These are phyloP conservation scores for Prunus mira DNA, from an alignment of 306 rosid species.

Conservation along the genomic window DNA sequence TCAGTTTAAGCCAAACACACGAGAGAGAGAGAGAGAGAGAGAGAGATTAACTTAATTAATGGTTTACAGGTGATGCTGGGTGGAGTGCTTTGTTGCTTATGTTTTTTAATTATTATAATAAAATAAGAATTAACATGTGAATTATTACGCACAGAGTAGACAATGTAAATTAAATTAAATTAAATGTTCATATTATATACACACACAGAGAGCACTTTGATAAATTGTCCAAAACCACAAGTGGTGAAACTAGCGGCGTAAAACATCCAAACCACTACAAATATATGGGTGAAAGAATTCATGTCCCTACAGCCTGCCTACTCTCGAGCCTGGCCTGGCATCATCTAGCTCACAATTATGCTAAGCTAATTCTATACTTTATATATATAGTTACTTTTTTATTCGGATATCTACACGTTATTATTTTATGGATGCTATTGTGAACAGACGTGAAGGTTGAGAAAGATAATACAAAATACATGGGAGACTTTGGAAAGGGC, in stretches of 20 bases:
- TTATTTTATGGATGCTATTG: too few species aligned
- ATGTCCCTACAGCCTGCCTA: background rate
- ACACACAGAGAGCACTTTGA: background rate
- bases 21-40: background rate
- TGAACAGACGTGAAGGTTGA: too few species aligned
- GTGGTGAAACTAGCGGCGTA: conserved; percentile 24
- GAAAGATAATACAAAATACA: too few species aligned
- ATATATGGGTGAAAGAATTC: background rate
- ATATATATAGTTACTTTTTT: too few species aligned
- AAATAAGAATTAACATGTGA: background rate
- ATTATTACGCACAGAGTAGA: background rate
- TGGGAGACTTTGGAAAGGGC: too few species aligned
- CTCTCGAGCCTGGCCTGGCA: too few species aligned
- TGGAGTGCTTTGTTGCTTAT: conserved; percentile 2
- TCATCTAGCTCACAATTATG: too few species aligned
- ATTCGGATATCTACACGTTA: too few species aligned
- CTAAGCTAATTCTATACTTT: too few species aligned
- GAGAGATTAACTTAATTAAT: background rate
- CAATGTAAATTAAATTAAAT: background rate
- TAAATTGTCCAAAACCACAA: conserved; percentile 8
- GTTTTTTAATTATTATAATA: background rate
- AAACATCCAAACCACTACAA: background rate
- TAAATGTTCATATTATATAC: background rate
- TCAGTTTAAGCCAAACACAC: background rate
- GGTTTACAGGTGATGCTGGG: conserved; percentile 11